Evolutionary conservation across 108 stramenopile species (phyloP).

Genomic region (Craspedostauros australis): DNA sequence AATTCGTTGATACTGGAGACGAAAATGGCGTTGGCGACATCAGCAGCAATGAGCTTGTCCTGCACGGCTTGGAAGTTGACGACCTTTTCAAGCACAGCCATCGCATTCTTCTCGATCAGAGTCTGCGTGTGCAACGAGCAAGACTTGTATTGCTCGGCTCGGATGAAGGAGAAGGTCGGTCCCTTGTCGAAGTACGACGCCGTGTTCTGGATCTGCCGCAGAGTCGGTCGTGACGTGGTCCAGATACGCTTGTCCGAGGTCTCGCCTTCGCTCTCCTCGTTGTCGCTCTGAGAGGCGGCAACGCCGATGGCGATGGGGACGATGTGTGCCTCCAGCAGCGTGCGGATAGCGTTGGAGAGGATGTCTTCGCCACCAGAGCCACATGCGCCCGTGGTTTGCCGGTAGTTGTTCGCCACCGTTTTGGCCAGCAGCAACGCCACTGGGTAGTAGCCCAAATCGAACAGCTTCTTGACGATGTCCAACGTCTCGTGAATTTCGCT

Average conservation of each 20-base stretch:
- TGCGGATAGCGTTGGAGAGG: conserved; percentile 48
- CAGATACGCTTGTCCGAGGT: not conserved
- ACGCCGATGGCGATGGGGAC: conserved; percentile 37
- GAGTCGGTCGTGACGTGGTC: conserved; percentile 19
- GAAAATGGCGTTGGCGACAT: conserved; percentile 54
- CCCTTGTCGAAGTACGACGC: not conserved
- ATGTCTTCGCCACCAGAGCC: conserved; percentile 46
- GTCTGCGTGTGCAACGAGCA: not conserved
- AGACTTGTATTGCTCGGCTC: too few relatives aligned
- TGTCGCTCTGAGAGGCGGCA: not conserved
- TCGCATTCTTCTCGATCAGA: not conserved
- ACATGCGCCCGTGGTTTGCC: conserved; percentile 14
- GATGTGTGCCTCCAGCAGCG: conserved; percentile 49
- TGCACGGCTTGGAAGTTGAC: conserved; percentile 10
- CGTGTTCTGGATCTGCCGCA: conserved; percentile 20
- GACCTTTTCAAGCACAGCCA: not conserved
- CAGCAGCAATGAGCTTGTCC: conserved; percentile 35
- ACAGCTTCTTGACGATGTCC: conserved; percentile 46
- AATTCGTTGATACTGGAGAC: conserved; percentile 13
- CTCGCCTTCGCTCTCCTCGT: too few relatives aligned
- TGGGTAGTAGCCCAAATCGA: conserved; percentile 57
- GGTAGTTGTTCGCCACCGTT: conserved; percentile 12
- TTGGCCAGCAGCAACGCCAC: conserved; percentile 56
- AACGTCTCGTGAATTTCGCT: conserved; percentile 6
- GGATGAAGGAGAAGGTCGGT: not conserved